Base-by-base conservation (phyloP, 345 rosid genomes). In the Litchi chinensis region DNA sequence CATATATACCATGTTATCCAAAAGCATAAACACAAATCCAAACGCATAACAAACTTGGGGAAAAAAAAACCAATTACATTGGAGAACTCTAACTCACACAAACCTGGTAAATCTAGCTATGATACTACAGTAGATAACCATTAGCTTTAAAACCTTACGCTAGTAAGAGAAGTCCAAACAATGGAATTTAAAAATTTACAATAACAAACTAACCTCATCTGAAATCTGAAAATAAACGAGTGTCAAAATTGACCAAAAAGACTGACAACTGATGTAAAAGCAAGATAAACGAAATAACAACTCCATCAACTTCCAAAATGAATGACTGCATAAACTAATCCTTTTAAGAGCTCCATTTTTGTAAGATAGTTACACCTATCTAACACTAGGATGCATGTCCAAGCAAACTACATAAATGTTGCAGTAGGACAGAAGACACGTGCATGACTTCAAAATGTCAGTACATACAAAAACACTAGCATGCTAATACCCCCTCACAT, bases 361-460 rank as follows among this genome's bases (percentile, higher is more conserved):
- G 26, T 66, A 4, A 76, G n/a, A 40, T n/a, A 74, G 64, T 10
- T 32, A 65, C 13, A 75, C 59, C 46, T 26, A 22, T 40, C 76
- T 48, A 40, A 59, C 32, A 54, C 66, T 22, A 54, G 62, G 40
- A 75, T 24, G 3, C 46, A 65, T 15, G 32, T 60, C 63, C 63
- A 60, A 59, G 77, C 15, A 16, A 12, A 64, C 59, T n/a, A 37
- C 24, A 67, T 11, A 46, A 16, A 60, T 15, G 56, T 41, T 22
- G 39, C 13, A 21, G 44, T 22, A 16, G 16, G 16, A 41, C 44
- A 37, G 57, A 12, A 43, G 40, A 60, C 22, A 59, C 18, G 8
- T 73, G 67, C 39, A 41, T 13, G 12, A 41, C 28, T 68, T 68
- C 32, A 68, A 68, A 43, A 59, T 22, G n/a, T 40, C 5, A 7